These are phyloP conservation scores for Saccharomycopsis selenospora DNA, from an alignment of 805 yeast genomes.

Conservation along the genomic window DNA sequence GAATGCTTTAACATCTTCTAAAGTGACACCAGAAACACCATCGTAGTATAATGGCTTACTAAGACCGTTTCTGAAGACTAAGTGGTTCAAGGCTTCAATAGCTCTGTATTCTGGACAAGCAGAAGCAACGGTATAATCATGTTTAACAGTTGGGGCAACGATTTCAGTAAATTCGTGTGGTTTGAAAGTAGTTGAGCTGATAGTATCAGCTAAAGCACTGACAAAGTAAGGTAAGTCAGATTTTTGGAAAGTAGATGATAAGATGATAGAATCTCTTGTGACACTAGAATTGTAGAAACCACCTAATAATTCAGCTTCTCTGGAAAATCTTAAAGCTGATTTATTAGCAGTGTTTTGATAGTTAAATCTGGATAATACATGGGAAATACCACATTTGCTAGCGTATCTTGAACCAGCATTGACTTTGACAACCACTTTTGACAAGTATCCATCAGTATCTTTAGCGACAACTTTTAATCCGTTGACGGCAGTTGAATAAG, in stretches of 20 bases:
- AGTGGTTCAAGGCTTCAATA: constrained; percentile 68
- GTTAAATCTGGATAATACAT: constrained; percentile 74
- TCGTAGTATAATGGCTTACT: constrained; percentile 78
- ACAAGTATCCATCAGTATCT: constrained; percentile 59
- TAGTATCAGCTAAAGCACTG: constrained; percentile 69
- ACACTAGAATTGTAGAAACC: constrained; percentile 65
- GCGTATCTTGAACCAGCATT: constrained; percentile 80
- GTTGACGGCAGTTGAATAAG: constrained; percentile 31
- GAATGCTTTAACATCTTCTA: constrained; percentile 59
- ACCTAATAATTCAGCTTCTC: constrained; percentile 92
- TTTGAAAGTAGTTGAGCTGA: constrained; percentile 65
- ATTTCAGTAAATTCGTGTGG: constrained; percentile 78
- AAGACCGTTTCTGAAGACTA: constrained; percentile 79
- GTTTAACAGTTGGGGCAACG: constrained; percentile 69
- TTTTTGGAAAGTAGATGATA: constrained; percentile 75
- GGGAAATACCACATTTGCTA: constrained; percentile 71
- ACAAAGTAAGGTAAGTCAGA: constrained; percentile 90
- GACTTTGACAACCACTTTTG: constrained; percentile 72
- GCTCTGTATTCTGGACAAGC: constrained; percentile 52
- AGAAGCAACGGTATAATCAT: constrained; percentile 50
- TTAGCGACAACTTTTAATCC: constrained; percentile 44
- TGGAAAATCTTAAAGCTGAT: constrained; percentile 85
- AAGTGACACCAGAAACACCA: constrained; percentile 48
- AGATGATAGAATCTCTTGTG: constrained; percentile 77
- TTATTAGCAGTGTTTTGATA: constrained; percentile 76